Percentiles rank a stretch among this genome's conserved stretches.
phyloP scores from a whole-genome alignment of 345 rosid genomes.

The Corymbia maculata region DNA sequence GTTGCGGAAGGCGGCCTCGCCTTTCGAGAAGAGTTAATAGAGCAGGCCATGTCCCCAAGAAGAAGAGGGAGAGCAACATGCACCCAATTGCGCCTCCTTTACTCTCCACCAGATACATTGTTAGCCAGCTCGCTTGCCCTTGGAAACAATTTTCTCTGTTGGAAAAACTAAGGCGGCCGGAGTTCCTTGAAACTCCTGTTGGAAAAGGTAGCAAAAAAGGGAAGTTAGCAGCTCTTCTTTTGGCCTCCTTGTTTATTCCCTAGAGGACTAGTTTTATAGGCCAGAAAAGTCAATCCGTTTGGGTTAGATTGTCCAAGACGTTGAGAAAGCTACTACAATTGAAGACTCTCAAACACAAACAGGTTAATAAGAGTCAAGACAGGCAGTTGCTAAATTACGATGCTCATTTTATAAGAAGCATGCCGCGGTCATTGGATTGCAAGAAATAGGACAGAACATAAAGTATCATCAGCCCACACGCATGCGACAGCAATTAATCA shows the following conservation, averaged over 20 bases:
- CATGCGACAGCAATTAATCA: not conserved
- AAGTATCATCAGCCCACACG: not conserved
- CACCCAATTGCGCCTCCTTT: conserved; percentile 78
- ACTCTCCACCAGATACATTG: conserved; percentile 71
- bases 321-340: not conserved
- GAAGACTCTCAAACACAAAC: not conserved
- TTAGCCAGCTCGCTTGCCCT: not conserved
- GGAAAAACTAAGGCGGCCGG: not conserved
- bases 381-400: not conserved
- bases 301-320: not conserved
- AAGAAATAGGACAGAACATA: not conserved
- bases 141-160: not conserved
- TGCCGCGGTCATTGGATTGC: not conserved
- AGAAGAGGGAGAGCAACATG: conserved; percentile 51
- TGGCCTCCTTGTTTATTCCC: not conserved
- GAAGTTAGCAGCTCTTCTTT: not conserved
- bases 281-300: not conserved
- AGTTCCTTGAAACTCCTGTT: not conserved
- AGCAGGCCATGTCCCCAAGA: conserved; percentile 91
- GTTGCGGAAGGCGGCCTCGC: conserved; percentile 85
- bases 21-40: conserved; percentile 65
- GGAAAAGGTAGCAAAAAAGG: not conserved
- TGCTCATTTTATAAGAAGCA: not conserved
- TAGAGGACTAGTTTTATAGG: not conserved
- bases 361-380: not conserved